Evolutionary conservation across 2,329 filamentous ascomycete species (phyloP).

Genomic region (Phialemoniopsis sp.): DNA sequence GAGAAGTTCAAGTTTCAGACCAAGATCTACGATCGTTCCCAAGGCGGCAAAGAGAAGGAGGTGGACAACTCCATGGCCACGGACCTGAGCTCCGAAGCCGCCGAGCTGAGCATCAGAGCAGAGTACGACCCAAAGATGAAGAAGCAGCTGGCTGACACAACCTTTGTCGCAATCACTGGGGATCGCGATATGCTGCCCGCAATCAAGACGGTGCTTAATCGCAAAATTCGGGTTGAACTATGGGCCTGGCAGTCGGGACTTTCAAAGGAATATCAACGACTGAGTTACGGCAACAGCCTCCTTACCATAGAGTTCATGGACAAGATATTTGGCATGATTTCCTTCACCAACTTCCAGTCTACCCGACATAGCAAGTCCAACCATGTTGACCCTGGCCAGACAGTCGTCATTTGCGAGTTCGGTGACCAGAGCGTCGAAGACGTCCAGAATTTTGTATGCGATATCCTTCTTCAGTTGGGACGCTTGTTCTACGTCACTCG

Average conservation of each 20-base stretch:
- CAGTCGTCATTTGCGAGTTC: constrained; percentile 1
- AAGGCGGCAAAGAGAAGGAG: constrained; percentile 16
- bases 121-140: background rate
- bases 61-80: constrained; percentile 17
- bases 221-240: constrained; percentile 16
- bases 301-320: constrained; percentile 8
- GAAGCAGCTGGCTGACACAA: constrained; percentile 5
- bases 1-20: constrained; percentile 9
- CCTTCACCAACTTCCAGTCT: constrained; percentile 9
- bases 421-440: too few relatives aligned
- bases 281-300: constrained; percentile 1
- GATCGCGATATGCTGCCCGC: constrained; percentile 18
- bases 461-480: too few relatives aligned
- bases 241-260: constrained; percentile 17
- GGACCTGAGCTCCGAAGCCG: constrained; percentile 10
- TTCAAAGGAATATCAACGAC: constrained; percentile 11
- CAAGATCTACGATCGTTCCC: constrained; percentile 12
- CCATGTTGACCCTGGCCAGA: constrained; percentile 1
- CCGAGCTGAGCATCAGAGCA: constrained; percentile 6
- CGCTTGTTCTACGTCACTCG: constrained; percentile 1
- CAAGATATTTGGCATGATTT: constrained; percentile 6
- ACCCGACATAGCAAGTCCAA: constrained; percentile 1
- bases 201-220: constrained; percentile 9
- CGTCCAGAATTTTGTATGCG: too few relatives aligned
- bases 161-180: constrained; percentile 16